phyloP scores from a whole-genome alignment of 2,329 filamentous ascomycete species.

The Cladophialophora chaetospira region DNA sequence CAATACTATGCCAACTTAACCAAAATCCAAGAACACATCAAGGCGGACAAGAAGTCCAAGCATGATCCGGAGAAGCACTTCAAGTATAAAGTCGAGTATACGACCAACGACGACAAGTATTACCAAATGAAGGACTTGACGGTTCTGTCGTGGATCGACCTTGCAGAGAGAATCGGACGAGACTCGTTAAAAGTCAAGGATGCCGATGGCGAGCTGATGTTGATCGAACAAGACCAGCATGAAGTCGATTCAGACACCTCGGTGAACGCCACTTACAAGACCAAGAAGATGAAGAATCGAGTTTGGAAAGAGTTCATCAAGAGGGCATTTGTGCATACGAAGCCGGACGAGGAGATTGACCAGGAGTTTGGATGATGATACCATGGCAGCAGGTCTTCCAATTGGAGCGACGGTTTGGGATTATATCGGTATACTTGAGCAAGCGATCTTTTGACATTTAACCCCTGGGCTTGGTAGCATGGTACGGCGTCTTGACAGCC shows the following conservation, averaged over 20 bases:
- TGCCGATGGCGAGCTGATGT: neutral
- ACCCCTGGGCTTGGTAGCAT: no score
- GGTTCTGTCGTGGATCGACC: slow-evolving; percentile 73
- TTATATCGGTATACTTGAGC: no score
- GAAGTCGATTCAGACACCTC: neutral
- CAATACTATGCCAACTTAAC: slow-evolving; percentile 98
- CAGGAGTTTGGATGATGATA: slow-evolving; percentile 30
- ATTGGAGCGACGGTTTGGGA: no score
- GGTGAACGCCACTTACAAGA: slow-evolving; percentile 41
- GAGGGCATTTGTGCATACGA: slow-evolving; percentile 33
- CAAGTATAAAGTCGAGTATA: slow-evolving; percentile 80
- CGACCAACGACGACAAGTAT: slow-evolving; percentile 72
- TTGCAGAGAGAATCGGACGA: slow-evolving; percentile 64
- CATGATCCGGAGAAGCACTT: slow-evolving; percentile 60
- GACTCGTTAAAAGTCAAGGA: slow-evolving; percentile 7
- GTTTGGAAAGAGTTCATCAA: slow-evolving; percentile 33
- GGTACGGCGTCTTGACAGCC: no score
- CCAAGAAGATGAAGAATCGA: slow-evolving; percentile 30
- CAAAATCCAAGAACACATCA: slow-evolving; percentile 73
- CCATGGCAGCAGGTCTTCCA: no score
- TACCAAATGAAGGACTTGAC: slow-evolving; percentile 83
- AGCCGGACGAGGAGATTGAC: slow-evolving; percentile 33
- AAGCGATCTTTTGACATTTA: no score
- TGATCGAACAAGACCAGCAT: slow-evolving; percentile 1
- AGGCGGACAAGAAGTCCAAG: slow-evolving; percentile 33